These are phyloP conservation scores for Nothophaeocryptopus gaeumannii DNA, from an alignment of 2,329 filamentous ascomycete genomes.

Conservation along the genomic window DNA sequence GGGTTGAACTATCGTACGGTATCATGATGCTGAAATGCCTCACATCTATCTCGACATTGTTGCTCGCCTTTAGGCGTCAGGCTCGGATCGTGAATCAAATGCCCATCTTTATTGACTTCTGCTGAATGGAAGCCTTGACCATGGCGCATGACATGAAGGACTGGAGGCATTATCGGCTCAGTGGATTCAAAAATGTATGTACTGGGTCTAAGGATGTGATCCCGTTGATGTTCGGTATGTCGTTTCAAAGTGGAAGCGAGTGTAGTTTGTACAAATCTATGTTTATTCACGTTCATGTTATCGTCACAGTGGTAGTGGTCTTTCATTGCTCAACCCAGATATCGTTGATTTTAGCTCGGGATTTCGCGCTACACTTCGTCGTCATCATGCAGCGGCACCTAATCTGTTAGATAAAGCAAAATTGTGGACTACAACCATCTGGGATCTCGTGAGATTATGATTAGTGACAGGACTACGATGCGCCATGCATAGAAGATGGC, in stretches of 20 bases:
- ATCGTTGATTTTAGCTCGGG: too few relatives aligned
- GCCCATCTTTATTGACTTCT: constrained; percentile 26
- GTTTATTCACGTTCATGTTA: neutral
- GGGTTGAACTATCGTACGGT: constrained; percentile 14
- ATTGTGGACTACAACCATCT: neutral
- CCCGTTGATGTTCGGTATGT: neutral
- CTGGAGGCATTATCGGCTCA: constrained; percentile 21
- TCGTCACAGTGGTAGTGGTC: neutral
- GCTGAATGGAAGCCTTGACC: constrained; percentile 32
- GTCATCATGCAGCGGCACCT: constrained; percentile 9
- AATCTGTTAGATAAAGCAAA: constrained; percentile 4
- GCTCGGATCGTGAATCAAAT: constrained; percentile 27
- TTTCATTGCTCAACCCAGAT: too few relatives aligned
- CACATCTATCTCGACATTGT: constrained; percentile 25
- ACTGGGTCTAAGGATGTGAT: neutral
- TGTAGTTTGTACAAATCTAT: too few relatives aligned
- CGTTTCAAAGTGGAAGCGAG: too few relatives aligned
- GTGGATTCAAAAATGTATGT: neutral
- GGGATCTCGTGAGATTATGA: too few relatives aligned
- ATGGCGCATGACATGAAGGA: constrained; percentile 32
- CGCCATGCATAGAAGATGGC: too few relatives aligned
- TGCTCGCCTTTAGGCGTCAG: constrained; percentile 29
- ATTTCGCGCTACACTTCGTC: neutral
- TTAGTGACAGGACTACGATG: too few relatives aligned
- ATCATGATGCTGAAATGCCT: constrained; percentile 27